Base-by-base conservation (phyloP, 192 early-diverging fungal genomes). In the Umbelopsis vinacea region DNA sequence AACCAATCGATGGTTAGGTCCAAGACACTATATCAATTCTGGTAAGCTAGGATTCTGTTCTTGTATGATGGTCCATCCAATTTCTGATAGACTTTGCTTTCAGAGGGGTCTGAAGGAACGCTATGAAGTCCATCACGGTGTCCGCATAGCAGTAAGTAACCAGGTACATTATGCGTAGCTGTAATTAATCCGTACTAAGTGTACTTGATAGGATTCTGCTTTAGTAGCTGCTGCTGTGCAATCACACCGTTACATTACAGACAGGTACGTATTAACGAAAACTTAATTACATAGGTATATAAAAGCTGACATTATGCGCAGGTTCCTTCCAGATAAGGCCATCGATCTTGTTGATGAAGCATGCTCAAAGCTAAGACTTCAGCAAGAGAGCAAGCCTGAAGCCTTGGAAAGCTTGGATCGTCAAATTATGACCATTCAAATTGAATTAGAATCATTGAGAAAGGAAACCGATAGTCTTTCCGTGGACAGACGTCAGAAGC, bases 291-390 rank as follows among this genome's bases (percentile, higher is more conserved):
- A 4, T 19, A 21, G 1, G n/a, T 17, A 67, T 3, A 2, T 11
- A n/a, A 29, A 33, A 24, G 40, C 46, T 33, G 0, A 40, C 12
- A 22, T 38, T 43, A 5, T 85, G 80, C 80, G 81, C 48, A 79
- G 90, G 12, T 90, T 86, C 71, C 74, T 94, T n/a, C 92, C 91
- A 3, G 91, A 94, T 73, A 92, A 93, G 50, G 92, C 92, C 26
- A 94, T 94, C 60, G 92, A 94, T 75, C 72, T 94, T 24, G 82
- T 94, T 6, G 92, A 94, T 63, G 92, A 94, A 77, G 91, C 92
- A 2, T 94, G 92, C 57, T 89, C 89, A 33, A 92, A 90, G 73
- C 82, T 94, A 60, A 76, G 91, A 63, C 82, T 90, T 9, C 91
- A 94, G 71, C 91, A 92, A 70, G 92, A 93, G 72, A 90, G 89